Conservation (phyloP, 805 yeast genomes). For the Metschnikowia gruessii region DNA sequence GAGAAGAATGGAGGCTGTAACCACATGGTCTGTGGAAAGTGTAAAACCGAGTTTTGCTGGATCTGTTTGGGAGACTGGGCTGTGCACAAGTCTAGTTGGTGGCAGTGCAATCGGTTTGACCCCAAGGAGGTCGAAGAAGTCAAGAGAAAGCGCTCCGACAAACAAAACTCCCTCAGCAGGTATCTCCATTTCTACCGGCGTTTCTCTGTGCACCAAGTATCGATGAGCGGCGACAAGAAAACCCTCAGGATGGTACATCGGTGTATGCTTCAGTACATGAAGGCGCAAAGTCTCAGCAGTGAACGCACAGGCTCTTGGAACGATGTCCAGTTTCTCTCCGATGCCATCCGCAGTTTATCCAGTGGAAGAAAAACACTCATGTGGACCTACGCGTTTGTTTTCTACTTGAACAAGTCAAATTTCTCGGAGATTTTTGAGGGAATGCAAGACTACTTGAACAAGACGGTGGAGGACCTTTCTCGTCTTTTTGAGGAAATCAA, state of each 20-base stretch:
- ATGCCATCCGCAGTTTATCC: slow-evolving; percentile 61
- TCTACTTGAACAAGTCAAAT: slow-evolving; percentile 53
- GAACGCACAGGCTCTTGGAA: slow-evolving; percentile 59
- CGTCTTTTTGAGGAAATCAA: slow-evolving; percentile 50
- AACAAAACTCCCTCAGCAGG: slow-evolving; percentile 52
- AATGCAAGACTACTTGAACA: slow-evolving; percentile 60
- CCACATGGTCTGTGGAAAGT: slow-evolving; percentile 86
- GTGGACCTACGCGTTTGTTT: slow-evolving; percentile 89
- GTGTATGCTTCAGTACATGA: slow-evolving; percentile 64
- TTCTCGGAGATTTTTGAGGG: slow-evolving; percentile 64
- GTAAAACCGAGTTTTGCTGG: slow-evolving; percentile 88
- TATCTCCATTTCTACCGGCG: slow-evolving; percentile 75
- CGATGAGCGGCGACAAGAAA: slow-evolving; percentile 67
- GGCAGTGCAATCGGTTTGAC: slow-evolving; percentile 60
- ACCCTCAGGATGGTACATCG: slow-evolving; percentile 61
- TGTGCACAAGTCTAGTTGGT: slow-evolving; percentile 60
- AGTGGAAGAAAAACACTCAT: slow-evolving; percentile 73
- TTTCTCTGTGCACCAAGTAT: slow-evolving; percentile 71
- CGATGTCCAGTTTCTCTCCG: slow-evolving; percentile 79
- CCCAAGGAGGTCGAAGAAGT: slow-evolving; percentile 38
- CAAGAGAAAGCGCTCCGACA: slow-evolving; percentile 38
- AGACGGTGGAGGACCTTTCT: slow-evolving; percentile 68
- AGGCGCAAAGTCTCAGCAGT: slow-evolving; percentile 39
- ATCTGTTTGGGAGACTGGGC: slow-evolving; percentile 79
- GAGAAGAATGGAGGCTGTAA: slow-evolving; percentile 97